Base-by-base conservation (phyloP, 2,329 filamentous ascomycete species). In the Magnaporthales sp. region DNA sequence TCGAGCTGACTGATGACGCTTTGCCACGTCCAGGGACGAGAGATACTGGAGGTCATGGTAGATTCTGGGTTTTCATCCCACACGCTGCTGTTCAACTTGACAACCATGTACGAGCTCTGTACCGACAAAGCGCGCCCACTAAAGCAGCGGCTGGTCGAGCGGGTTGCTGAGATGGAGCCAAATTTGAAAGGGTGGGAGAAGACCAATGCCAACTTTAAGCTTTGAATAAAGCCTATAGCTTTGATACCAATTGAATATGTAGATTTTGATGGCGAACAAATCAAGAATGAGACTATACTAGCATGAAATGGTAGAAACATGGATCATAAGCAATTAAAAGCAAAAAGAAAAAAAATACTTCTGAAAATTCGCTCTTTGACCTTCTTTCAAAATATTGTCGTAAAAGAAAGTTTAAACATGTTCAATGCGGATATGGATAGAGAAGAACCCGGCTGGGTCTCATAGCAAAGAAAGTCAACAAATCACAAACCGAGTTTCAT, bases 101-200 rank as follows among this genome's bases (percentile, higher is more conserved):
- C 89, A 11, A 98, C 94, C 0, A 86, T 97, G 72, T 98, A 96
- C 75, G 95, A 98, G 77, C 83, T 98, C 8, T 95, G 91, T 74
- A 93, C 91, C 0, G 93, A 98, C 72, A 84, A 86, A 69, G 86
- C 91, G 58, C 81, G 86, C 63, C 83, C 83, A 13, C 77, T 90
- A 71, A 98, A 98, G 81, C 77, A 85, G 31, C 81, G 80, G 29
- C 80, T 98, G 22, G 88, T 90, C 1, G 90, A 92, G 72, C 85
- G 83, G 65, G 82, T 95, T 22, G 89, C 91, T 0, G 79, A 76
- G 1, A 81, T 86, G 71, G 83, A 84, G 58, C 81, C 84, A 19
- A 83, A 81, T 1, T 76, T 82, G 1, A 79, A 80, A 1, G 90
- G 89, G 6, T 89, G 90, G 85, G 91, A 93, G 75, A 88, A 88